Conservation (phyloP, 208 protist genomes). For the Acanthamoeba triangularis region DNA sequence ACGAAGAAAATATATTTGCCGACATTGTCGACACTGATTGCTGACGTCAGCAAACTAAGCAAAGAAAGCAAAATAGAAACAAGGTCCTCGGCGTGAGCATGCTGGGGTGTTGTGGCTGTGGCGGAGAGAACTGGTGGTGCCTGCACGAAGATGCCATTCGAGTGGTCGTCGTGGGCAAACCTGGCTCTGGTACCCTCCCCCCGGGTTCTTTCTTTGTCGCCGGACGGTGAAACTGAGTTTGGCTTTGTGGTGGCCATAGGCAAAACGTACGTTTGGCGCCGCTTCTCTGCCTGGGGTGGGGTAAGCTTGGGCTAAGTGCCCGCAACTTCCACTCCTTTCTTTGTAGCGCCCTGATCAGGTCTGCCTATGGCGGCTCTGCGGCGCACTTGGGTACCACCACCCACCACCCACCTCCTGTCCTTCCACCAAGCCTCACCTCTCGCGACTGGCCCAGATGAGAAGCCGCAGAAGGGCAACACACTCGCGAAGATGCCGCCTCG, state of each 20-base stretch:
- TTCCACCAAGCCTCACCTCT: no score
- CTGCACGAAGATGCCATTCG: constrained; percentile 29
- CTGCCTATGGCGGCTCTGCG: not conserved
- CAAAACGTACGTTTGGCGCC: not conserved
- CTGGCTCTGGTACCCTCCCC: not conserved
- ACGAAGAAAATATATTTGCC: not conserved
- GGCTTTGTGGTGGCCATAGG: not conserved
- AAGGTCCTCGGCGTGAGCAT: not conserved
- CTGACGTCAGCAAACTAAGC: not conserved
- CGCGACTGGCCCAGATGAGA: not conserved
- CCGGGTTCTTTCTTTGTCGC: not conserved
- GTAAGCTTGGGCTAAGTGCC: not conserved
- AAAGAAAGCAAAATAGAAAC: not conserved
- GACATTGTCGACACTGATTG: not conserved
- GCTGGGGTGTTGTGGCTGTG: constrained; percentile 27
- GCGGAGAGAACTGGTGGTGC: constrained; percentile 22
- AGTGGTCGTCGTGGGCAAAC: constrained; percentile 26
- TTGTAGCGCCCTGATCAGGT: not conserved
- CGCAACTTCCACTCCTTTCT: not conserved
- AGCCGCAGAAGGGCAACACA: not conserved
- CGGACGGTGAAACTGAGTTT: no score
- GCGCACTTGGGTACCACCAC: not conserved
- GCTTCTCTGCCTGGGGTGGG: no score
- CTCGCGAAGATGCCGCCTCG: not conserved
- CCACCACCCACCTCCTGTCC: not conserved